Percentiles rank a stretch among this genome's conserved stretches.
Evolutionary conservation across 805 yeast genomes (phyloP).

Genomic region (Wickerhamiella parazyma): DNA sequence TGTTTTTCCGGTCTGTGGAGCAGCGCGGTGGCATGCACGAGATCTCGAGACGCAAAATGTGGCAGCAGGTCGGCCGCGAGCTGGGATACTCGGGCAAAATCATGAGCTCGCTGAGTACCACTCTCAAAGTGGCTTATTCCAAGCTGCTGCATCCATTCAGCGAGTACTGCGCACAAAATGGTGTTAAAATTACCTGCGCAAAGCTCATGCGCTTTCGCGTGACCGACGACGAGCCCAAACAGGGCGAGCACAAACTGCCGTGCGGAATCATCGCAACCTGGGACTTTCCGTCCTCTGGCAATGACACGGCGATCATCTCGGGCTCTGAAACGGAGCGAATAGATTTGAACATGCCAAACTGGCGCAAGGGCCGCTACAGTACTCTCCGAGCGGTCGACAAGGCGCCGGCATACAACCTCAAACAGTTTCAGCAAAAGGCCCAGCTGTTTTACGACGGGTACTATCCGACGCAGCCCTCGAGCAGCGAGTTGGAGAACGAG

Average conservation of each 20-base stretch:
- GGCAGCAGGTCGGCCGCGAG: conserved; percentile 79
- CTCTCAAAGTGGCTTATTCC: conserved; percentile 45
- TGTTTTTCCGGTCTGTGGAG: conserved; percentile 43
- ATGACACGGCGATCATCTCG: background rate
- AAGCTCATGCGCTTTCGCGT: conserved; percentile 33
- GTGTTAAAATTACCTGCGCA: background rate
- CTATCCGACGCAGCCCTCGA: background rate
- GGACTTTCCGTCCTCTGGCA: background rate
- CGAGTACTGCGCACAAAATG: conserved; percentile 27
- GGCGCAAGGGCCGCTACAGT: conserved; percentile 3
- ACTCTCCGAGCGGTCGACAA: background rate
- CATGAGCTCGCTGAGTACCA: conserved; percentile 56
- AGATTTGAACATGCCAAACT: background rate
- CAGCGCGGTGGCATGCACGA: conserved; percentile 51
- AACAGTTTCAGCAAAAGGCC: conserved; percentile 9
- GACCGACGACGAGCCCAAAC: conserved; percentile 26
- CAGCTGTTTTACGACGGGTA: background rate
- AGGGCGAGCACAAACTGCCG: conserved; percentile 28
- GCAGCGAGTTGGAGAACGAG: conserved; percentile 5
- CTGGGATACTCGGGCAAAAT: conserved; percentile 61
- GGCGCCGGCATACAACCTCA: conserved; percentile 7
- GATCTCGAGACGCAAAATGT: conserved; percentile 51
- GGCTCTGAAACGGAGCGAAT: background rate
- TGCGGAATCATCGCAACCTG: conserved; percentile 4
- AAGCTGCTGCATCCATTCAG: conserved; percentile 14